Evolutionary conservation across 2,329 filamentous ascomycete genomes (phyloP), one percentile per base, ranked within the genome.

Genomic region (Penicillium sp.): DNA sequence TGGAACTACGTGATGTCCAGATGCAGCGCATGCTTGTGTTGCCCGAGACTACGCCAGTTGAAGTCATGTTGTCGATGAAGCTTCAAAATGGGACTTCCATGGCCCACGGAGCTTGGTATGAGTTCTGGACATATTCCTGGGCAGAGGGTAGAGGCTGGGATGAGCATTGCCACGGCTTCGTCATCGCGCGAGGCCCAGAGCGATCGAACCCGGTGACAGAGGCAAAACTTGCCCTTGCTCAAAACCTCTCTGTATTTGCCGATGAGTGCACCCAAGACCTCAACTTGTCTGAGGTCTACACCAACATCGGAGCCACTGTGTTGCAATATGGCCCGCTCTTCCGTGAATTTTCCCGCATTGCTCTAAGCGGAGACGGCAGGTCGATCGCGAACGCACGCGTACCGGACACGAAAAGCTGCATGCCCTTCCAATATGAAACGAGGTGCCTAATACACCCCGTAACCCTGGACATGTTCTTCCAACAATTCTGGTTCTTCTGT

Each of bases 81-180:
- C 14, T 52, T 7, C 50, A 52, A 33, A 52, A 52, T 41, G 50
- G 50, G 4, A 52, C 50, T 10, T 52, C 50, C 3, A 52, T 52
- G 50, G 39, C 37, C 13, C 50, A 52, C 31, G 50, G 50, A 31
- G 50, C 50, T 50, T 68, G 66, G 66, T 63, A 68, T 47, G 66
- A 68, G 61, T 68, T 68, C 44, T 66, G 66, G 31, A 60, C 66
- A 16, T 68, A 64, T 40, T 68, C 66, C 14, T 68, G 66, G 66
- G 59, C 63, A 0, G 64, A 68, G 31, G 63, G 63, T 2, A 55
- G 65, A 14, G 58, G 60, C 6, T 68, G 66, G 66, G 66, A 68
- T 24, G 63, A 67, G n/a, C 66, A 68, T 50, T 66, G 65, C 27
- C 61, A 58, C 36, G 66, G 66, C 1, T 64, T 62, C 6, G 51